Evolutionary conservation across 2,329 filamentous ascomycete genomes (phyloP).

Genomic region (Chrysoporthe puriensis): DNA sequence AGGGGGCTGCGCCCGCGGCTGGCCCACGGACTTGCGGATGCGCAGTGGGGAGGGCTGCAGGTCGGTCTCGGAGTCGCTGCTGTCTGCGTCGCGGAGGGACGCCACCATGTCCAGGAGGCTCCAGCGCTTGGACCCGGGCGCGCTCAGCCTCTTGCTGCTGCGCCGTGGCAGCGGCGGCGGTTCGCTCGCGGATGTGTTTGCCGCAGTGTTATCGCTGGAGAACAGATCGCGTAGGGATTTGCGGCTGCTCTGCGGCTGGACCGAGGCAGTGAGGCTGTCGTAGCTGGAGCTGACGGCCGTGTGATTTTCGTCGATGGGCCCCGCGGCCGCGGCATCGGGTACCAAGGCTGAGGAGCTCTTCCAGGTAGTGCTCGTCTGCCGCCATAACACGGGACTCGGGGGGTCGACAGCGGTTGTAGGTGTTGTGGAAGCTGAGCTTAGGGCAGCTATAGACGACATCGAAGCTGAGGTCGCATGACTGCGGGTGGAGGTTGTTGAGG

Average conservation of each 20-base stretch:
- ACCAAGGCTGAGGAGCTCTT: background rate
- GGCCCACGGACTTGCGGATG: slow-evolving; percentile 14
- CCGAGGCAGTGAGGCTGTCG: slow-evolving; percentile 8
- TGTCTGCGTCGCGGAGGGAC: slow-evolving; percentile 9
- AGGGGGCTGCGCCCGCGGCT: background rate
- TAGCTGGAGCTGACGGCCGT: background rate
- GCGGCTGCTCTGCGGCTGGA: slow-evolving; percentile 5
- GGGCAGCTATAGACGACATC: slow-evolving; percentile 9
- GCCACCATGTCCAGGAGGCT: slow-evolving; percentile 22
- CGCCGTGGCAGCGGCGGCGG: slow-evolving; percentile 23
- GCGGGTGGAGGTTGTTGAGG: slow-evolving; percentile 25
- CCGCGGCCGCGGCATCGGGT: background rate
- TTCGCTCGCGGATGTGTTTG: background rate
- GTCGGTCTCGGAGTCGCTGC: slow-evolving; percentile 8
- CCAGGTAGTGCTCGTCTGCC: slow-evolving; percentile 20
- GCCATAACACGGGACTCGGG: slow-evolving; percentile 13
- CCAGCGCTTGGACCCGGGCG: slow-evolving; percentile 19
- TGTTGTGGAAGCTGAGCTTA: slow-evolving; percentile 18
- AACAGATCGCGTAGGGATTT: slow-evolving; percentile 19
- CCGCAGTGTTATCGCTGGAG: slow-evolving; percentile 27
- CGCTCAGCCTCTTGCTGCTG: slow-evolving; percentile 23
- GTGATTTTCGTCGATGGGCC: background rate
- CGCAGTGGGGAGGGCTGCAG: slow-evolving; percentile 19
- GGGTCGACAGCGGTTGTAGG: slow-evolving; percentile 21
- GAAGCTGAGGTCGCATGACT: slow-evolving; percentile 16